Evolutionary conservation across 83 land plant genomes (phyloP).

Genomic region (Isoetes engelmannii): DNA sequence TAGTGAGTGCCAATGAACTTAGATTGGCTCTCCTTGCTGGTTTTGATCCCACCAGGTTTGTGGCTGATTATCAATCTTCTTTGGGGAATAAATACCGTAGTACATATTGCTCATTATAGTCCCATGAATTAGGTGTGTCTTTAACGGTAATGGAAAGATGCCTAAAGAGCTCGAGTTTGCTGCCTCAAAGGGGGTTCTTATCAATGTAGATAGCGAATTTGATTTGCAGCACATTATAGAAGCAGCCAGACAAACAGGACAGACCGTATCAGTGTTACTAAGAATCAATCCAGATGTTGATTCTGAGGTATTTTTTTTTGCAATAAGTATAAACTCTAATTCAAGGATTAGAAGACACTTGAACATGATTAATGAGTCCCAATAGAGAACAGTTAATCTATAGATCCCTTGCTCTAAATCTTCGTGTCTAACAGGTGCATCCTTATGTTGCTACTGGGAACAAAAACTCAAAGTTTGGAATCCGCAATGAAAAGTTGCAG

Average conservation of each 20-base stretch:
- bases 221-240: slow-evolving; percentile 72
- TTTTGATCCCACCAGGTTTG: slow-evolving; percentile 77
- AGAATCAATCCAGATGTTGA: slow-evolving; percentile 97
- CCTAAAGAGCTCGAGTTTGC: slow-evolving; percentile 77
- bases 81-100: not conserved
- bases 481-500: slow-evolving; percentile 84
- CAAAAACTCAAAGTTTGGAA: slow-evolving; percentile 95
- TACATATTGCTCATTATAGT: not conserved
- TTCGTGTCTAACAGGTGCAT: slow-evolving; percentile 51
- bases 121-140: slow-evolving; percentile 56
- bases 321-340: too few species aligned
- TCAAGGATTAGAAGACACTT: too few species aligned
- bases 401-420: too few species aligned
- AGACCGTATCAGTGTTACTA: slow-evolving; percentile 63
- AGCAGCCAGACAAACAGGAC: slow-evolving; percentile 62
- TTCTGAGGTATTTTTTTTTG: slow-evolving; percentile 52
- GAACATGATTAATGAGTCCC: too few species aligned
- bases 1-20: slow-evolving; percentile 91
- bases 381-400: too few species aligned
- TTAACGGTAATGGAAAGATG: slow-evolving; percentile 94
- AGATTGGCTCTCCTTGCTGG: slow-evolving; percentile 73
- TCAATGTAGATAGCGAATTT: slow-evolving; percentile 91
- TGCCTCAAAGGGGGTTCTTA: slow-evolving; percentile 71
- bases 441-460: slow-evolving; percentile 97
- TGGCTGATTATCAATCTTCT: not conserved